These are phyloP conservation scores for Paraphoma sp. DNA, from an alignment of 2,329 filamentous ascomycete genomes.

Conservation along the genomic window DNA sequence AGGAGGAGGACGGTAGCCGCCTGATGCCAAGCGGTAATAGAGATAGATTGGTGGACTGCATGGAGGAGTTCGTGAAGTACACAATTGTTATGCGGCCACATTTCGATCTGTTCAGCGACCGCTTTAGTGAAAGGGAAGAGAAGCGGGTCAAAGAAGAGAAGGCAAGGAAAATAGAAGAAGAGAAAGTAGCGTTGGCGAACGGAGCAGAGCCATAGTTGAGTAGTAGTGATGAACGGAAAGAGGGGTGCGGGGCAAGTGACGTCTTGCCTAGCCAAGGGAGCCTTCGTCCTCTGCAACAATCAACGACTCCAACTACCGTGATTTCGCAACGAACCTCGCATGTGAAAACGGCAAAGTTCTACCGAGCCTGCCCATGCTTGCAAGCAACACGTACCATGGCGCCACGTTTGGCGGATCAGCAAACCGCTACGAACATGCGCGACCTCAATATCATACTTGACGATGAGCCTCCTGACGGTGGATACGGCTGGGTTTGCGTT, in stretches of 20 bases:
- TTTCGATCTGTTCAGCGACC: constrained; percentile 66
- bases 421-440: background rate
- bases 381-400: background rate
- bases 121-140: constrained; percentile 66
- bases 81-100: constrained; percentile 69
- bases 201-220: background rate
- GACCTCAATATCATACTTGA: background rate
- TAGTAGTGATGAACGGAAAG: background rate
- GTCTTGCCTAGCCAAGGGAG: background rate
- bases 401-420: background rate
- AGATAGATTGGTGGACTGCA: constrained; percentile 68
- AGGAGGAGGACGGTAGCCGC: constrained; percentile 54
- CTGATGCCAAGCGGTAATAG: constrained; percentile 64
- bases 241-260: background rate
- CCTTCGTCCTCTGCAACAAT: background rate
- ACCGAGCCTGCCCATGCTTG: background rate
- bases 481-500: constrained; percentile 25
- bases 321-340: too few relatives aligned
- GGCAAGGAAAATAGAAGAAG: background rate
- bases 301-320: background rate
- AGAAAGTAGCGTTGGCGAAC: background rate
- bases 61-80: constrained; percentile 75
- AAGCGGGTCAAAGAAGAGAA: constrained; percentile 33
- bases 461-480: constrained; percentile 16
- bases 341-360: too few relatives aligned